Percentiles rank a stretch among this genome's conserved stretches.
Conservation (phyloP, 352 stramenopile genomes). For the Globisporangium emineosum region DNA sequence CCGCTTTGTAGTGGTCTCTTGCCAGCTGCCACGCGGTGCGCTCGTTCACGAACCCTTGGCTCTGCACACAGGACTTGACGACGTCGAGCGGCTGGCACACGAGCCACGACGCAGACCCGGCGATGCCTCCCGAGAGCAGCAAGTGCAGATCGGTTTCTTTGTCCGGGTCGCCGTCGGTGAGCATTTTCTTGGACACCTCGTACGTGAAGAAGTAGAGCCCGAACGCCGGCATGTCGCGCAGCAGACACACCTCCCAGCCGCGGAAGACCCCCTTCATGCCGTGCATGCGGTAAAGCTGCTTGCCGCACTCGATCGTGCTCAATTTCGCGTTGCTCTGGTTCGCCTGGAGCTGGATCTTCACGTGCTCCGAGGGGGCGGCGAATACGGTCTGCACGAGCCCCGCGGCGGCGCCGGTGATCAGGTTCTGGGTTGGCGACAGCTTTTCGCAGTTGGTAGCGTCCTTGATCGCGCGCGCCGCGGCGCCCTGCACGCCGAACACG, state of each 20-base stretch:
- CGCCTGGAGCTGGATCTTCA: constrained; percentile 85
- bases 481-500: constrained; percentile 76
- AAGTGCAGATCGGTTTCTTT: constrained; percentile 70
- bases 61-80: constrained; percentile 89
- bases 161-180: constrained; percentile 48
- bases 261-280: constrained; percentile 53
- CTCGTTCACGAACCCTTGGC: constrained; percentile 44
- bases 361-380: constrained; percentile 67
- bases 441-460: constrained; percentile 26
- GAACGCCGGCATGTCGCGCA: constrained; percentile 77
- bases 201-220: constrained; percentile 82
- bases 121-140: constrained; percentile 70
- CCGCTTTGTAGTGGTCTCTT: constrained; percentile 37
- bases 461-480: constrained; percentile 43
- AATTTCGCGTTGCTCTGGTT: constrained; percentile 40
- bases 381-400: constrained; percentile 71
- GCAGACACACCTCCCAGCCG: constrained; percentile 65
- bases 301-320: constrained; percentile 53
- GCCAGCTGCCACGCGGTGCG: constrained; percentile 45
- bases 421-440: constrained; percentile 43
- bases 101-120: constrained; percentile 76
- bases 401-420: constrained; percentile 53
- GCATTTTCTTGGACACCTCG: constrained; percentile 52
- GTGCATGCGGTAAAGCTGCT: constrained; percentile 32
- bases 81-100: constrained; percentile 86